phyloP scores from a whole-genome alignment of 768 basidiomycete species.

The Lanmaoa pseudosensibilis region DNA sequence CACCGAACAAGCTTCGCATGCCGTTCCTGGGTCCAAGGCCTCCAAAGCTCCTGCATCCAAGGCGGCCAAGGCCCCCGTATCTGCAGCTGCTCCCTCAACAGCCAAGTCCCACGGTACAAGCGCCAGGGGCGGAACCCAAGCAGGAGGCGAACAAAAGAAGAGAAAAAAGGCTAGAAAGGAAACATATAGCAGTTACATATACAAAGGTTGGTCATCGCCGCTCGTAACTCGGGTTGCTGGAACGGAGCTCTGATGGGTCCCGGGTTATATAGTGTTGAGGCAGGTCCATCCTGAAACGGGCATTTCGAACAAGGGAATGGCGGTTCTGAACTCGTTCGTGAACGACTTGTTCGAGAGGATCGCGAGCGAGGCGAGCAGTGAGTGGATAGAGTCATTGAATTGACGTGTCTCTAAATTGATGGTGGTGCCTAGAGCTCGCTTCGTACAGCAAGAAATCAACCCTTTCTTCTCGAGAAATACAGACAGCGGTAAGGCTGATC shows the following conservation, averaged over 20 bases:
- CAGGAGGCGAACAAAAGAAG: conserved; percentile 48
- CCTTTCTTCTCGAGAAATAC: conserved; percentile 72
- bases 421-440: conserved; percentile 48
- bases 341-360: conserved; percentile 64
- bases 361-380: conserved; percentile 52
- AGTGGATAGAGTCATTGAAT: conserved; percentile 11
- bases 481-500: conserved; percentile 68
- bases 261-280: conserved; percentile 45
- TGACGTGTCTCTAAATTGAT: background rate
- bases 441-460: conserved; percentile 73
- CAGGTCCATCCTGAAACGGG: conserved; percentile 76
- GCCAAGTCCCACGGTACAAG: conserved; percentile 36
- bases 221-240: background rate
- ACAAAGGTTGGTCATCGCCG: conserved; percentile 43
- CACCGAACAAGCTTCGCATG: background rate
- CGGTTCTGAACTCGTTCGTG: conserved; percentile 60
- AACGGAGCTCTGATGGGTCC: background rate
- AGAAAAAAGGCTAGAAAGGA: conserved; percentile 57
- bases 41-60: conserved; percentile 41
- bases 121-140: conserved; percentile 13
- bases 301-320: conserved; percentile 69
- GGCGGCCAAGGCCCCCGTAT: conserved; percentile 53
- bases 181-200: conserved; percentile 66
- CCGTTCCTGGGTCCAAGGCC: conserved; percentile 33
- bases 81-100: conserved; percentile 33